Evolutionary conservation across 495 filamentous ascomycete species (phyloP).

Genomic region (Patellaria atrata): DNA sequence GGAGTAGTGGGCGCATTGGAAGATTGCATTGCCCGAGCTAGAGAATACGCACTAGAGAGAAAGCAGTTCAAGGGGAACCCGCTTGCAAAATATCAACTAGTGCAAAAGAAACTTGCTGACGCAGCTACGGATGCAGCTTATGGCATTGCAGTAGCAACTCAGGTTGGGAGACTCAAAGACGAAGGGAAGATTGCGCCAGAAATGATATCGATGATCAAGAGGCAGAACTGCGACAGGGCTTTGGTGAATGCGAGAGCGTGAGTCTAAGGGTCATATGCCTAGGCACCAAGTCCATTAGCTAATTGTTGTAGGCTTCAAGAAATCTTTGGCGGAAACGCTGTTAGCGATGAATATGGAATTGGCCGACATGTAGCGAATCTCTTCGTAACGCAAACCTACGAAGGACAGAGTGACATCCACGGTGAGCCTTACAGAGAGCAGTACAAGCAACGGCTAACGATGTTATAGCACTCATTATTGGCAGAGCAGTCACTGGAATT

Average conservation of each 20-base stretch:
- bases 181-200: constrained; percentile 75
- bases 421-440: constrained; percentile 38
- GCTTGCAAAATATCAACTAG: constrained; percentile 91
- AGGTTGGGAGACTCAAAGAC: constrained; percentile 89
- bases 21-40: constrained; percentile 67
- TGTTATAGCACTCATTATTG: constrained; percentile 46
- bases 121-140: constrained; percentile 83
- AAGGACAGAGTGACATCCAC: constrained; percentile 94
- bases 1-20: constrained; percentile 88
- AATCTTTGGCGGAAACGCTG: constrained; percentile 91
- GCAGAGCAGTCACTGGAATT: constrained; percentile 53
- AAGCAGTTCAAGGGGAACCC: constrained; percentile 96
- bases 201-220: constrained; percentile 98
- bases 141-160: constrained; percentile 69
- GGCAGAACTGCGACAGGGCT: constrained; percentile 92
- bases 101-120: constrained; percentile 95
- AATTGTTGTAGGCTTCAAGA: constrained; percentile 56
- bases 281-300: constrained; percentile 4
- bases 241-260: constrained; percentile 62
- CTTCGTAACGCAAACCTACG: constrained; percentile 96
- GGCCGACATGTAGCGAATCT: constrained; percentile 91
- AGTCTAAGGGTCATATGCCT: constrained; percentile 16
- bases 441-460: constrained; percentile 8
- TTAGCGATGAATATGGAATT: constrained; percentile 91
- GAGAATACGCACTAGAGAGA: constrained; percentile 76